These are phyloP conservation scores for Clavariopsis aquatica DNA, from an alignment of 495 filamentous ascomycete species.

Conservation along the genomic window DNA sequence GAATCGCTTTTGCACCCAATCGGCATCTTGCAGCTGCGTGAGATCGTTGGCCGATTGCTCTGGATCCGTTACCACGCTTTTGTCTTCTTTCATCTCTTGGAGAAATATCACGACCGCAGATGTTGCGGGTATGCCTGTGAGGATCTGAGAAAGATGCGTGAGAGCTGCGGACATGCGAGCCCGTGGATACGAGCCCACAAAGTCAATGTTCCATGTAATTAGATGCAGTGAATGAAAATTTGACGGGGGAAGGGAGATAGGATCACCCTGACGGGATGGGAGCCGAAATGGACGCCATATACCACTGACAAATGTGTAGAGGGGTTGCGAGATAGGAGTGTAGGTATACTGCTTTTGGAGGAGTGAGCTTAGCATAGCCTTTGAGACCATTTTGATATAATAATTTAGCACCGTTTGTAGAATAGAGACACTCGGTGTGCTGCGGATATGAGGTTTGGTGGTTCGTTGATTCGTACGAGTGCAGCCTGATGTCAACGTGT, in stretches of 20 bases:
- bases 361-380: slow-evolving; percentile 8
- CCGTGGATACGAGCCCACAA: slow-evolving; percentile 45
- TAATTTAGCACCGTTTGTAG: too few species aligned
- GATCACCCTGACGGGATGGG: too few species aligned
- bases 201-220: slow-evolving; percentile 57
- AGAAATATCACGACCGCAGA: slow-evolving; percentile 52
- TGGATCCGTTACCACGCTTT: neutral
- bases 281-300: slow-evolving; percentile 23
- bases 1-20: slow-evolving; percentile 52
- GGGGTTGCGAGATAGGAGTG: slow-evolving; percentile 33
- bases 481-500: too few species aligned
- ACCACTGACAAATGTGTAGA: slow-evolving; percentile 24
- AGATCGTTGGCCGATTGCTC: slow-evolving; percentile 44
- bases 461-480: too few species aligned
- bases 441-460: too few species aligned
- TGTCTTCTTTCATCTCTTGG: slow-evolving; percentile 51
- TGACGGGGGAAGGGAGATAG: neutral
- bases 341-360: slow-evolving; percentile 22
- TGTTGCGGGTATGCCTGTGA: slow-evolving; percentile 22
- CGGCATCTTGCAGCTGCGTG: slow-evolving; percentile 41
- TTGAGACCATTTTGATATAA: slow-evolving; percentile 13
- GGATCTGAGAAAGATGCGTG: slow-evolving; percentile 43
- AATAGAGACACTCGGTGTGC: too few species aligned
- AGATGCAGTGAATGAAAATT: slow-evolving; percentile 24
- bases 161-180: slow-evolving; percentile 52